A percentile compares a stretch with the other conserved stretches of the same genome.
Conservation (phyloP, 2,329 filamentous ascomycete genomes). For the Hypoxylon sp. region DNA sequence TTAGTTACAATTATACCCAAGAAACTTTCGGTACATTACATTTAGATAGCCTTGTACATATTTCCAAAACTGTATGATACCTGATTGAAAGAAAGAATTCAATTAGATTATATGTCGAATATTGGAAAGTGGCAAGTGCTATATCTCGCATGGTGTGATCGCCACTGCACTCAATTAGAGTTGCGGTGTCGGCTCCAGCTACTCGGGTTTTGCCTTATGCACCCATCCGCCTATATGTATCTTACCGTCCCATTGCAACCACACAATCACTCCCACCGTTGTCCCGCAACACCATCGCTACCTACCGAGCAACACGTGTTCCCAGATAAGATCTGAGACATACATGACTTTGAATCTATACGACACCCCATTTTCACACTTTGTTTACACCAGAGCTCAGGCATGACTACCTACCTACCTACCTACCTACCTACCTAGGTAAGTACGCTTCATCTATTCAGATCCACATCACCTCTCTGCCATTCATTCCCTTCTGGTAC, state of each 20-base stretch:
- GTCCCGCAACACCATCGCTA: neutral
- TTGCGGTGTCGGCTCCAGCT: neutral
- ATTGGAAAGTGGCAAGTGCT: too few relatives aligned
- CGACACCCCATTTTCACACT: neutral
- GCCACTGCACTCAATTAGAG: slow-evolving; percentile 15
- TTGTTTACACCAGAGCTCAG: neutral
- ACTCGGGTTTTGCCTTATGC: slow-evolving; percentile 9
- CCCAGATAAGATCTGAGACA: neutral
- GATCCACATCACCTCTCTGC: neutral
- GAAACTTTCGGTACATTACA: slow-evolving; percentile 13
- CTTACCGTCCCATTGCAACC: slow-evolving; percentile 2
- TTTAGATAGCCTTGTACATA: slow-evolving; percentile 15
- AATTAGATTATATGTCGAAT: neutral
- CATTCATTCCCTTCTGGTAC: neutral
- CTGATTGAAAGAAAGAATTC: neutral
- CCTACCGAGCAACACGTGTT: neutral
- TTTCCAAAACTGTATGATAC: slow-evolving; percentile 2
- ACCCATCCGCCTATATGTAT: slow-evolving; percentile 3
- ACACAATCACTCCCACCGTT: slow-evolving; percentile 18
- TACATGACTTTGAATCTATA: neutral
- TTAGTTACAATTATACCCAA: slow-evolving; percentile 33
- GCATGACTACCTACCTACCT: too few relatives aligned
- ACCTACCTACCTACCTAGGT: too few relatives aligned
- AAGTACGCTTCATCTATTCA: too few relatives aligned
- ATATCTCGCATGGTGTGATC: slow-evolving; percentile 9